Conservation (phyloP, 2,329 filamentous ascomycete genomes). For the Aspergillus spinulosporus region DNA sequence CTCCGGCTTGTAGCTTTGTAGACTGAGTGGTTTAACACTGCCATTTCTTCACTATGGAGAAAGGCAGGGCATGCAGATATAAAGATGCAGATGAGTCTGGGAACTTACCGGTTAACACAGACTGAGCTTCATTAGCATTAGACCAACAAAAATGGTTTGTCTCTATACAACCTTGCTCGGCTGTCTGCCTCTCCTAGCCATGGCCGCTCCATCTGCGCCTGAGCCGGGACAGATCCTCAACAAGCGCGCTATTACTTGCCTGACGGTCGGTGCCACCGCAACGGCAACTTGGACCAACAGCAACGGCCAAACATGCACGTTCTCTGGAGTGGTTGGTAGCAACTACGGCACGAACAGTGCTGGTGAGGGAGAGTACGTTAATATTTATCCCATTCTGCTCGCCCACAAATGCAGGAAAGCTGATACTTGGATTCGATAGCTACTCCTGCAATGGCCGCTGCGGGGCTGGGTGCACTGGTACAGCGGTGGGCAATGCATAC, state of each 20-base stretch:
- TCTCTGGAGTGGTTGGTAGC: slow-evolving; percentile 19
- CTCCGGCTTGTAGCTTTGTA: not conserved
- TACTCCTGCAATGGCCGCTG: slow-evolving; percentile 26
- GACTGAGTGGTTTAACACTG: too few species aligned
- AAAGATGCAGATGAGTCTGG: not conserved
- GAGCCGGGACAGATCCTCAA: not conserved
- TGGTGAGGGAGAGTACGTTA: slow-evolving; percentile 18
- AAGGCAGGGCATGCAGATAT: not conserved
- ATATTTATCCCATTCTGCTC: not conserved
- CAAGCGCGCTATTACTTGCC: slow-evolving; percentile 19
- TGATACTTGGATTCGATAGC: not conserved
- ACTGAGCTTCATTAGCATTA: not conserved
- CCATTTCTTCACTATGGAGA: too few species aligned
- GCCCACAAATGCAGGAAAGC: not conserved
- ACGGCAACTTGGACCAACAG: slow-evolving; percentile 21
- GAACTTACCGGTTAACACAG: not conserved
- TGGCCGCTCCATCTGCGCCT: not conserved
- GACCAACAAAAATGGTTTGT: not conserved
- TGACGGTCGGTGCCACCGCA: slow-evolving; percentile 18
- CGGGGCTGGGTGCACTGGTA: slow-evolving; percentile 18
- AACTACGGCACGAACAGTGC: slow-evolving; percentile 20
- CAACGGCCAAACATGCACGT: slow-evolving; percentile 17
- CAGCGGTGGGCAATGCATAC: slow-evolving; percentile 20
- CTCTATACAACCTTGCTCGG: not conserved
- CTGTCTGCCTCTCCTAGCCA: not conserved